These are phyloP conservation scores for Saccharomyces hybrid DNA, from an alignment of 1,139 yeast genomes.

Conservation along the genomic window DNA sequence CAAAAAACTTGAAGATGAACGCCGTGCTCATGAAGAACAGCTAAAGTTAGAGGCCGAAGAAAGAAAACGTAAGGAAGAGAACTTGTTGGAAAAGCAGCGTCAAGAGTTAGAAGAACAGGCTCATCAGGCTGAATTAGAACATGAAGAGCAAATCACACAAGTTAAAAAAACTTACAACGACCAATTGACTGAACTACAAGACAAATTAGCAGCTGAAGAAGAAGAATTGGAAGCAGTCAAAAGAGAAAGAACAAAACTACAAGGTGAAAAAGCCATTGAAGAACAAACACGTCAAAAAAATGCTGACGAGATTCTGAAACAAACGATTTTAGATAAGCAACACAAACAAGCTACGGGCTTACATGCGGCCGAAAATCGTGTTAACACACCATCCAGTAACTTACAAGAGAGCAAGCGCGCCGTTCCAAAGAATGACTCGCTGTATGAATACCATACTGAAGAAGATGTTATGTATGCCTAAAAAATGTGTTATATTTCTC, in stretches of 20 bases:
- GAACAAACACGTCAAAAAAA: slow-evolving; percentile 13
- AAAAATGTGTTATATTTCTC: background rate
- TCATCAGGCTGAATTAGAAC: slow-evolving; percentile 16
- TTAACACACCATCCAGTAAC: background rate
- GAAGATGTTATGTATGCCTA: slow-evolving; percentile 20
- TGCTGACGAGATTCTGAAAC: slow-evolving; percentile 8
- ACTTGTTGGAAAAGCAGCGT: slow-evolving; percentile 21
- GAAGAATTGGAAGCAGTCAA: slow-evolving; percentile 10
- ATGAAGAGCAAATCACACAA: slow-evolving; percentile 19
- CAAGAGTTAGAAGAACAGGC: slow-evolving; percentile 19
- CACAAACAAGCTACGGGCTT: slow-evolving; percentile 12
- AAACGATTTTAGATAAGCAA: slow-evolving; percentile 8
- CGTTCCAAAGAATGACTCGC: slow-evolving; percentile 13
- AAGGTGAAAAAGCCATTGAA: slow-evolving; percentile 11
- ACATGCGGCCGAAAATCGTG: slow-evolving; percentile 8
- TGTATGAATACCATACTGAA: slow-evolving; percentile 25
- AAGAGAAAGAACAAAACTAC: slow-evolving; percentile 8
- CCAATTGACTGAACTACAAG: slow-evolving; percentile 12
- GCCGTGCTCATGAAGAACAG: slow-evolving; percentile 23
- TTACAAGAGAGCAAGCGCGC: background rate
- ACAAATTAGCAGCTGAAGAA: slow-evolving; percentile 8
- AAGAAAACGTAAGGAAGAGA: slow-evolving; percentile 22
- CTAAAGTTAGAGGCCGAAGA: slow-evolving; percentile 24
- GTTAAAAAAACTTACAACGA: slow-evolving; percentile 17
- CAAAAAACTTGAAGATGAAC: slow-evolving; percentile 24